Evolutionary conservation across 2,329 filamentous ascomycete species (phyloP), one percentile per base, ranked within the genome.

Genomic region (Fonsecaea pedrosoi): DNA sequence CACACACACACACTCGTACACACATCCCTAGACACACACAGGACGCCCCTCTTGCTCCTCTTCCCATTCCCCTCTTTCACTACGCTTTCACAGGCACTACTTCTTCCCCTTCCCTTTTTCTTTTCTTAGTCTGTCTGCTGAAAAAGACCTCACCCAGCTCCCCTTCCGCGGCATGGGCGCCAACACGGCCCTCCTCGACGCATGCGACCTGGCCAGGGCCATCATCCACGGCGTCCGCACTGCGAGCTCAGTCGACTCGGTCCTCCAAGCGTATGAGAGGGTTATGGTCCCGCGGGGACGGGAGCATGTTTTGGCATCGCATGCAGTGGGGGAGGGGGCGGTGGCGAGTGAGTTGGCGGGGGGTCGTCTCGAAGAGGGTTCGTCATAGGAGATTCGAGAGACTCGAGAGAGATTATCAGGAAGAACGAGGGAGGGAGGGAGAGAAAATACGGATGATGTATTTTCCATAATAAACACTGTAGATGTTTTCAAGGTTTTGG

Each of bases 161-260:
- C 60, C 60, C 2, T 62, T 62, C 48, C 32, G 50, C 8, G 60
- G 60, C n/a, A 55, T 55, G 45, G 60, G 60, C 10, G 60, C 60
- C 18, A 62, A 55, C 35, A 62, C 60, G 15, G 60, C 60, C 6
- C 25, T 62, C 2, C 15, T 42, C 2, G 60, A 62, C n/a, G 60
- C 60, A 8, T 62, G 48, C n/a, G 48, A 62, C 34, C 50, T 55
- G 21, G 74, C 37, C 40, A 42, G 18, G 12, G 40, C 13, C 40
- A 10, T 60, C 15, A 60, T 35, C 21, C 32, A 30, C 10, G 57
- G 57, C 2, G 18, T 60, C 25, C 57, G 57, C 57, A n/a, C 34
- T n/a, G 15, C 37, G 25, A 15, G 38, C 30, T 48, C 57, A 2
- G 40, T 60, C 6, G 37, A 60, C n/a, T 60, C 37, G 57, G 57